Evolutionary conservation across 225 moss, liverwort and hornwort species (phyloP).

Genomic region (Pseudoscleropodium purum): DNA sequence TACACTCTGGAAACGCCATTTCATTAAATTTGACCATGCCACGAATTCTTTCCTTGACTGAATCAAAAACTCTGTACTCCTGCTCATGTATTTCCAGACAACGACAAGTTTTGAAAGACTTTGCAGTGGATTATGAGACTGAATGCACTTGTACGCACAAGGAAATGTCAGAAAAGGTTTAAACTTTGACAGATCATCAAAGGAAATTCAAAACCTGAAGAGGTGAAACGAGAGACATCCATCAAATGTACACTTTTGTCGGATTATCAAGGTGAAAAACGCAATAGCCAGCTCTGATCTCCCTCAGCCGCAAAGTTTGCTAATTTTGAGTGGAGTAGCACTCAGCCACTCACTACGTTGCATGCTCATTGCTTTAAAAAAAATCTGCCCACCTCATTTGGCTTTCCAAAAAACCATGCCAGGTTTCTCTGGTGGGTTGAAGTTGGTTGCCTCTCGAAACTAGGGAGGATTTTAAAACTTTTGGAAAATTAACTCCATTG

Average conservation of each 20-base stretch:
- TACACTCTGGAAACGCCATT: not conserved
- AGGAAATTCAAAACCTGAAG: not conserved
- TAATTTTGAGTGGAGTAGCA: not conserved
- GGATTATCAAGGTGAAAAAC: not conserved
- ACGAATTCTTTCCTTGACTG: not conserved
- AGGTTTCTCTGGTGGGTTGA: not conserved
- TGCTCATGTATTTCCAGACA: not conserved
- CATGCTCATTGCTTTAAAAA: not conserved
- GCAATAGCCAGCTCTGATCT: not conserved
- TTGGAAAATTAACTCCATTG: not conserved
- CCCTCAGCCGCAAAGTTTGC: not conserved
- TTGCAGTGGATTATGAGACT: not conserved
- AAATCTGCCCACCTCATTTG: not conserved
- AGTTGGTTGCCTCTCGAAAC: not conserved
- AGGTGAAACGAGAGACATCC: not conserved
- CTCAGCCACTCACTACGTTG: not conserved
- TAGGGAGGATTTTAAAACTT: not conserved
- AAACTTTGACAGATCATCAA: not conserved
- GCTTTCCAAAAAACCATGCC: not conserved
- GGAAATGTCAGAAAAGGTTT: not conserved
- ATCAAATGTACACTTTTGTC: not conserved
- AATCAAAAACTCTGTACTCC: not conserved
- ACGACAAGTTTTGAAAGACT: not conserved
- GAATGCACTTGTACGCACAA: not conserved
- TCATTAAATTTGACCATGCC: not conserved